Percentiles rank a stretch among this genome's conserved stretches.
Evolutionary conservation across 2,329 filamentous ascomycete genomes (phyloP).

Genomic region (Penicillium nordicum): DNA sequence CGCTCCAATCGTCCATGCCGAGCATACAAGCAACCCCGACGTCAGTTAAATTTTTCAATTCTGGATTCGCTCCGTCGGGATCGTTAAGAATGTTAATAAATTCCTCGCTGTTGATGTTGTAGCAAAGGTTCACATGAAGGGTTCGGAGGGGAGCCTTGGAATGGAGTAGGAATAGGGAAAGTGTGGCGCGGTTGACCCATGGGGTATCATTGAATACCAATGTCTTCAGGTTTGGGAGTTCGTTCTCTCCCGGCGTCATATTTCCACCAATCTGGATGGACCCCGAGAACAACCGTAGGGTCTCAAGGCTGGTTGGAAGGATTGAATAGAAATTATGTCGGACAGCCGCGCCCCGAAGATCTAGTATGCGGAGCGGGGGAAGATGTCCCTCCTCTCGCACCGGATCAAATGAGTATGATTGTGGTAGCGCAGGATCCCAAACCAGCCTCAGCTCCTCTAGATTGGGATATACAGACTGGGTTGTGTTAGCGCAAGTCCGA

Average conservation of each 20-base stretch:
- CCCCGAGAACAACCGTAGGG: slow-evolving; percentile 28
- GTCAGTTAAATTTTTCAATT: slow-evolving; percentile 25
- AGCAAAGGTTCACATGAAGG: slow-evolving; percentile 30
- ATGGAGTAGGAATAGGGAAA: slow-evolving; percentile 17
- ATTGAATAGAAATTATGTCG: slow-evolving; percentile 12
- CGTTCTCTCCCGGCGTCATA: background rate
- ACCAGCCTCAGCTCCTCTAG: slow-evolving; percentile 34
- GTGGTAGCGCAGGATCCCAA: slow-evolving; percentile 23
- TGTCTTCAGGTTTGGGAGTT: slow-evolving; percentile 27
- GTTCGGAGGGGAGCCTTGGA: slow-evolving; percentile 23
- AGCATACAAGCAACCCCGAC: slow-evolving; percentile 28
- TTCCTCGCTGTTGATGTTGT: slow-evolving; percentile 14
- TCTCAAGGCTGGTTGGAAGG: slow-evolving; percentile 30
- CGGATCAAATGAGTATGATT: slow-evolving; percentile 15
- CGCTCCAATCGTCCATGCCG: slow-evolving; percentile 26
- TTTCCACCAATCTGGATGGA: slow-evolving; percentile 3
- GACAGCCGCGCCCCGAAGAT: slow-evolving; percentile 28
- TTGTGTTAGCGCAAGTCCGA: background rate
- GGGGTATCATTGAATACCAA: slow-evolving; percentile 28
- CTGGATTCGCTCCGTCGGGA: background rate
- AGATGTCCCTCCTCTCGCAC: slow-evolving; percentile 11
- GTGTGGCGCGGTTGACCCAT: slow-evolving; percentile 20
- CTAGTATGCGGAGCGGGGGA: slow-evolving; percentile 26
- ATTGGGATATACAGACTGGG: slow-evolving; percentile 23
- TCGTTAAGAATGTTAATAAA: slow-evolving; percentile 15